Evolutionary conservation across 768 basidiomycete genomes (phyloP), one percentile per base, ranked within the genome.

Genomic region (Auricularia sp.): DNA sequence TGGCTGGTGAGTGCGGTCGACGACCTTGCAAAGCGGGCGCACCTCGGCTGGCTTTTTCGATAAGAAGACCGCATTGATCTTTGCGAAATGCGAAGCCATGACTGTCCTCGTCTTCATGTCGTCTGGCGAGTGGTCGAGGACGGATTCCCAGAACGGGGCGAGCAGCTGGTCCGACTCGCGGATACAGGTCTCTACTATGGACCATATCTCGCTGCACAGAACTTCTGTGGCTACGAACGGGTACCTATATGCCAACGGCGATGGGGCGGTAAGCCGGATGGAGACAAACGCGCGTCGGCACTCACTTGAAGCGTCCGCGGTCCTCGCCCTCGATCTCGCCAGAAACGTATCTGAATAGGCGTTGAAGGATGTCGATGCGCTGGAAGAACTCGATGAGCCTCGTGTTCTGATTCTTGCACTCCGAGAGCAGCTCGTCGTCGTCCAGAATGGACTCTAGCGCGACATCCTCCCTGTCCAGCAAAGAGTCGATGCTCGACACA

Each of bases 191-290:
- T 94, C 93, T 60, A 93, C 87, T 71, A 98, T 91, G 23, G 89
- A 90, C 88, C 93, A 97, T 76, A 96, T 88, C 70, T 96, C 94
- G 74, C 91, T 90, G 77, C 93, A 95, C 39, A 98, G 83, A 29
- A 98, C 93, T 74, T 98, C 96, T 34, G 95, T 93, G 16, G 93
- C 89, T 23, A 94, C 85, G 71, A 91, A 89, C 1, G 95, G 93
- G 74, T 93, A 98, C 75, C 95, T 97, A 66, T 14, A 42, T 14
- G 62, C 36, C 34, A 23, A 11, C 36, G 47, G 14, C 47, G 56
- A 34, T 8, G 23, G 21, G 11, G 12, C 16, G 14, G 34, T 59
- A 10, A 23, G 56, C 56, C 56, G 56, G 53, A 54, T 34, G 34
- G 56, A 29, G 21, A 11, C 42, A 35, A 61, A 61, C 65, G 18